These are phyloP conservation scores for Beauveria bassiana DNA, from an alignment of 2,329 filamentous ascomycete genomes.

Conservation along the genomic window DNA sequence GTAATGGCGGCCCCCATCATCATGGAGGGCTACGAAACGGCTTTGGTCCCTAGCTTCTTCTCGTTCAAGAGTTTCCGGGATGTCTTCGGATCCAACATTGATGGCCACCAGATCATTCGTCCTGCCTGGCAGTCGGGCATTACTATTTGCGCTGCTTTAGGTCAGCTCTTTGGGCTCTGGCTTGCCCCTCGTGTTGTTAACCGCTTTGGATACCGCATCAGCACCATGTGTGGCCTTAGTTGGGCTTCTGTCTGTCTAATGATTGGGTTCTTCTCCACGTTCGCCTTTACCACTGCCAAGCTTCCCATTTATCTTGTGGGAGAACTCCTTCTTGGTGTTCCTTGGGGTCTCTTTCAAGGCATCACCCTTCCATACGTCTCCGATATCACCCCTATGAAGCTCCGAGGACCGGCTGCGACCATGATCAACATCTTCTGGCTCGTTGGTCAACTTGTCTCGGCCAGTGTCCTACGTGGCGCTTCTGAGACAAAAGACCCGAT, in stretches of 20 bases:
- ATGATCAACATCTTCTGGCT: slow-evolving; percentile 34
- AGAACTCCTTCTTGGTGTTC: slow-evolving; percentile 29
- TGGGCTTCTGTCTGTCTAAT: slow-evolving; percentile 4
- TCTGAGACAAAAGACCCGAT: slow-evolving; percentile 17
- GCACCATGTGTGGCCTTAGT: slow-evolving; percentile 3
- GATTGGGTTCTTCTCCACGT: slow-evolving; percentile 3
- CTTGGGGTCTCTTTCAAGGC: slow-evolving; percentile 26
- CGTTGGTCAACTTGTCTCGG: slow-evolving; percentile 29
- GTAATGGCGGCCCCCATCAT: slow-evolving; percentile 23
- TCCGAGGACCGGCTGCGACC: slow-evolving; percentile 29
- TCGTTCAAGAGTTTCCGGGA: slow-evolving; percentile 11
- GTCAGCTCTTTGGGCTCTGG: slow-evolving; percentile 15
- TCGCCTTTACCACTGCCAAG: not conserved
- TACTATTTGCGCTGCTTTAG: slow-evolving; percentile 11
- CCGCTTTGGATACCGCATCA: slow-evolving; percentile 11
- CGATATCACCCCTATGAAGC: slow-evolving; percentile 24
- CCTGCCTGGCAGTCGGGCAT: slow-evolving; percentile 14
- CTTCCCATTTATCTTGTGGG: slow-evolving; percentile 22
- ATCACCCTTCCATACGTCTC: slow-evolving; percentile 31
- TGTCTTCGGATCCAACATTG: slow-evolving; percentile 1
- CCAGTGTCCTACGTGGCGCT: slow-evolving; percentile 25
- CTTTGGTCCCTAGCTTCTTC: slow-evolving; percentile 18
- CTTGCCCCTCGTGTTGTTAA: slow-evolving; percentile 12
- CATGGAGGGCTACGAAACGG: slow-evolving; percentile 27
- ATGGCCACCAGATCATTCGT: not conserved